Percentiles rank a stretch among this genome's conserved stretches.
Conservation (phyloP, 257 asterid species). For the Capsicum rhomboideum region DNA sequence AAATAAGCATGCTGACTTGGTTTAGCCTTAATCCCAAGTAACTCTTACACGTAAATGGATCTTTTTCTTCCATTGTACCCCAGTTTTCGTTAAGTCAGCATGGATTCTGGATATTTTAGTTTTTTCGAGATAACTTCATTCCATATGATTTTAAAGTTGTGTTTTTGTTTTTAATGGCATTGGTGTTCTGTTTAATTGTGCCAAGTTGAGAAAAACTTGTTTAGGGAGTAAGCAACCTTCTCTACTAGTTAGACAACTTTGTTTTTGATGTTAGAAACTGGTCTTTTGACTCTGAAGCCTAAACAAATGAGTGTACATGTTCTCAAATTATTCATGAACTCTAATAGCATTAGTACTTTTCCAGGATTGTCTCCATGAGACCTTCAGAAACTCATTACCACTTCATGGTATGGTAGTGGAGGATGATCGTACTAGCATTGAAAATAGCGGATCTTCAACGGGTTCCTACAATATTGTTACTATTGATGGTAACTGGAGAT, state of each 20-base stretch:
- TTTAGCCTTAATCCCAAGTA: background rate
- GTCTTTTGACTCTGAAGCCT: background rate
- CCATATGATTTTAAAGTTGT: background rate
- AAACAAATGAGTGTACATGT: background rate
- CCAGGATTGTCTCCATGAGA: constrained; percentile 85
- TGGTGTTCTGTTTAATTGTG: background rate
- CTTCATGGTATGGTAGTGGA: constrained; percentile 69
- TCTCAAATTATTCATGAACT: background rate
- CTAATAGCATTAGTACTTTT: background rate
- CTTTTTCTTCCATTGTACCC: background rate
- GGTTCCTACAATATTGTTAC: constrained; percentile 55
- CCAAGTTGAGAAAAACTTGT: background rate
- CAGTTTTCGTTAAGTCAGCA: background rate
- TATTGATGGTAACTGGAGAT: constrained; percentile 48
- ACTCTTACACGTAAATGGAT: background rate
- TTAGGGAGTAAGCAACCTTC: background rate
- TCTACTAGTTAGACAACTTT: background rate
- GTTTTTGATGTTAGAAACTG: background rate
- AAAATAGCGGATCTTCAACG: constrained; percentile 60
- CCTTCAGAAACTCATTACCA: constrained; percentile 63
- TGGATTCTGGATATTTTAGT: background rate
- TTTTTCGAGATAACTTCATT: background rate
- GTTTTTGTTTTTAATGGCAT: background rate
- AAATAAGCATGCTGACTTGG: background rate
- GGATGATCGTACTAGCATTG: constrained; percentile 76